These are phyloP conservation scores for Globisporangium polare DNA, from an alignment of 352 stramenopile species.

Conservation along the genomic window DNA sequence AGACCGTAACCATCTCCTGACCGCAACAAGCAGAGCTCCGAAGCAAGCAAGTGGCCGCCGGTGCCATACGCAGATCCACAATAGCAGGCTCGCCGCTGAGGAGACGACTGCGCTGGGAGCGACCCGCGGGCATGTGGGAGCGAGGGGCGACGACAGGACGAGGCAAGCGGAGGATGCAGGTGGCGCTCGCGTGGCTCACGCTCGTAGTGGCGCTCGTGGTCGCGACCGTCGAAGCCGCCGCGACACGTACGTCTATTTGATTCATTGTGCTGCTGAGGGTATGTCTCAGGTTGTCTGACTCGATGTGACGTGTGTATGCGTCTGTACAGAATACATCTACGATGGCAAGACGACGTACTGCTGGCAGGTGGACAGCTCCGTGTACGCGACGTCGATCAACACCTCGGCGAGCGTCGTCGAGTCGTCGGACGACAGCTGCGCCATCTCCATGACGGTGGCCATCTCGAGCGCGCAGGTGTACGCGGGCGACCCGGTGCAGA, in stretches of 20 bases:
- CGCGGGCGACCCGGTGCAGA: slow-evolving; percentile 50
- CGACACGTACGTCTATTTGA: slow-evolving; percentile 8
- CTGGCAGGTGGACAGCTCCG: slow-evolving; percentile 51
- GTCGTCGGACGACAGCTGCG: slow-evolving; percentile 42
- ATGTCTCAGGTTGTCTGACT: background rate
- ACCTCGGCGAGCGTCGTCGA: slow-evolving; percentile 29
- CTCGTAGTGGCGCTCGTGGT: slow-evolving; percentile 14
- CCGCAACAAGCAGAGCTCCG: background rate
- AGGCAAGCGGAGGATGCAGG: slow-evolving; percentile 5
- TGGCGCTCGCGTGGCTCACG: slow-evolving; percentile 12
- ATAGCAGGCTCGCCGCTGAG: background rate
- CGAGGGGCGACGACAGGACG: background rate
- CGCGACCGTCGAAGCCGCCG: slow-evolving; percentile 4
- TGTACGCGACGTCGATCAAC: slow-evolving; percentile 49
- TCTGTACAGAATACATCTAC: slow-evolving; percentile 16
- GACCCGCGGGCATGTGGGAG: slow-evolving; percentile 12
- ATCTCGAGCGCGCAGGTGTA: slow-evolving; percentile 42
- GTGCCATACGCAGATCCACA: background rate
- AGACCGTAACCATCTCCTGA: background rate
- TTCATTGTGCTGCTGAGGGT: background rate
- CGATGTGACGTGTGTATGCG: too few relatives aligned
- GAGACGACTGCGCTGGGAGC: slow-evolving; percentile 3
- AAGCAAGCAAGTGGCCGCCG: background rate
- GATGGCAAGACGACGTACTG: slow-evolving; percentile 56
- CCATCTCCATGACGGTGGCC: slow-evolving; percentile 42